Percentiles rank a stretch among this genome's conserved stretches.
Evolutionary conservation across 257 asterid species (phyloP).

Genomic region (Solanum pinnatisectum): DNA sequence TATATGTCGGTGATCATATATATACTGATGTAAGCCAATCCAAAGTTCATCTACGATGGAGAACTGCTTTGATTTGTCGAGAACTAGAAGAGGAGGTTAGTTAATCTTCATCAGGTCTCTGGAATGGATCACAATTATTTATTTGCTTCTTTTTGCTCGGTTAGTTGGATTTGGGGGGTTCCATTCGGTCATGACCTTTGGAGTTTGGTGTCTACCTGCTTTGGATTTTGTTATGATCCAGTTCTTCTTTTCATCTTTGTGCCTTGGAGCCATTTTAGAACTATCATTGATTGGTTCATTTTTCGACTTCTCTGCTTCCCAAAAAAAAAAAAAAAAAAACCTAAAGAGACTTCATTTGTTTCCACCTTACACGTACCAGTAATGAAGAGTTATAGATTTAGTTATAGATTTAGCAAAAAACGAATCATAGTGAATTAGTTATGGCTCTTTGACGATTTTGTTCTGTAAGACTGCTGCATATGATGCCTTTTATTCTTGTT

Average conservation of each 20-base stretch:
- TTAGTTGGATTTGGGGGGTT: background rate
- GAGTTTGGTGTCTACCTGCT: background rate
- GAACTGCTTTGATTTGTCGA: constrained; percentile 88
- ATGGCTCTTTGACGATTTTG: background rate
- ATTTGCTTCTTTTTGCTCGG: background rate
- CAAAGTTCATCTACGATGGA: constrained; percentile 87
- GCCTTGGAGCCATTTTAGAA: background rate
- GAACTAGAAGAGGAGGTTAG: constrained; percentile 86
- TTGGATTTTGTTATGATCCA: background rate
- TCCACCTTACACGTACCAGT: background rate
- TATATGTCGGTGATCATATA: constrained; percentile 89
- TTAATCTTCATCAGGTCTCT: background rate
- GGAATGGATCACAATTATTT: background rate
- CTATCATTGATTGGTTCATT: background rate
- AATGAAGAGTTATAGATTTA: background rate
- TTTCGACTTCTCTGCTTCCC: background rate
- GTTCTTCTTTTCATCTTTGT: background rate
- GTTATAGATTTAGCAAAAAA: background rate
- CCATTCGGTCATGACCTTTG: background rate
- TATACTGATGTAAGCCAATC: constrained; percentile 92
- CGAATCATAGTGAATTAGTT: too few species aligned
- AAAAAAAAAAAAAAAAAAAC: too few species aligned
- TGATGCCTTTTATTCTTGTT: constrained; percentile 6
- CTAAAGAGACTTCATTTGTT: background rate
- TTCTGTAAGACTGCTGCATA: background rate